Percentiles rank a stretch among this genome's conserved stretches.
Evolutionary conservation across 2,329 filamentous ascomycete genomes (phyloP).

Genomic region (Sporothrix curviconia): DNA sequence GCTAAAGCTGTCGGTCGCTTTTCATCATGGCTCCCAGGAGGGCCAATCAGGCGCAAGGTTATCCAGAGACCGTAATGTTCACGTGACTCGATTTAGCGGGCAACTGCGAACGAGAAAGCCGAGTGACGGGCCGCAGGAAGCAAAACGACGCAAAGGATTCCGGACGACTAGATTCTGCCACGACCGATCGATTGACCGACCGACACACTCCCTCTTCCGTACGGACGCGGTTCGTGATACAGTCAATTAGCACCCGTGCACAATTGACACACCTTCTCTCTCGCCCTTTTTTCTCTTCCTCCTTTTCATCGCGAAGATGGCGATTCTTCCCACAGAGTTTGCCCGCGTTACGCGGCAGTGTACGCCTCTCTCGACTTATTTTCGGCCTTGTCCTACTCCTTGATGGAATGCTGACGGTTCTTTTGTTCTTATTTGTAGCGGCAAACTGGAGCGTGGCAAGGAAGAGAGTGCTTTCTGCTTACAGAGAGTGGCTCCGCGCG

Average conservation of each 20-base stretch:
- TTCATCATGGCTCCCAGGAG: neutral
- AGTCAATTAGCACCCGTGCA: too few species aligned
- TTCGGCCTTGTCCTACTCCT: neutral
- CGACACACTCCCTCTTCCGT: too few species aligned
- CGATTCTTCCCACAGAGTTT: slow-evolving; percentile 89
- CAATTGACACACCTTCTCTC: neutral
- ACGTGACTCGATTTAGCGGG: slow-evolving; percentile 5
- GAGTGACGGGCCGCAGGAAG: neutral
- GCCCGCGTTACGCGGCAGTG: slow-evolving; percentile 73
- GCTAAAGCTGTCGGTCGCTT: neutral
- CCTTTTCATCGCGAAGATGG: slow-evolving; percentile 37
- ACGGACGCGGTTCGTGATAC: too few species aligned
- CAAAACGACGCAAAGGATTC: slow-evolving; percentile 7
- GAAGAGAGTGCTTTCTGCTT: slow-evolving; percentile 76
- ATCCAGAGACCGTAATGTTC: neutral
- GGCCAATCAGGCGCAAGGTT: slow-evolving; percentile 7
- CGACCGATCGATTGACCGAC: neutral
- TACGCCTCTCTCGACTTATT: slow-evolving; percentile 40
- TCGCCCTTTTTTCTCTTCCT: neutral
- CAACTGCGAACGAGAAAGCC: neutral
- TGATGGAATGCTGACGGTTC: neutral
- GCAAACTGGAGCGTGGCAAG: slow-evolving; percentile 85
- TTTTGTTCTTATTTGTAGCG: slow-evolving; percentile 50
- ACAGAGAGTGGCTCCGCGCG: slow-evolving; percentile 92
- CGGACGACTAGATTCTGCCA: neutral